A percentile compares a stretch with the other conserved stretches of the same genome.
Conservation (phyloP, 2,329 filamentous ascomycete species). For the Pseudogymnoascus sp. region DNA sequence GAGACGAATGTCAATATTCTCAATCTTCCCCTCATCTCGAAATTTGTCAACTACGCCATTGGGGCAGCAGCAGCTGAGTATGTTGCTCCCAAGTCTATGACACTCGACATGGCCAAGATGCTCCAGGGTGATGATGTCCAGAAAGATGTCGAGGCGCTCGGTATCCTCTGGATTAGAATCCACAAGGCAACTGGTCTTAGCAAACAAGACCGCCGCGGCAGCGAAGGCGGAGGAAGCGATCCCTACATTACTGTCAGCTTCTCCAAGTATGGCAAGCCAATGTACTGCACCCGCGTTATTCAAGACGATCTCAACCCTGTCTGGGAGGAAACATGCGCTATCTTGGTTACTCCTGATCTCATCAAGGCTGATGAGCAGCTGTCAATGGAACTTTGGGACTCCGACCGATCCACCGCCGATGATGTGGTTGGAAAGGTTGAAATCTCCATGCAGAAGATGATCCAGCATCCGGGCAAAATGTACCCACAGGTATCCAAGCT, state of each 20-base stretch:
- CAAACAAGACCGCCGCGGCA: slow-evolving; percentile 82
- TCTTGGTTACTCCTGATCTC: slow-evolving; percentile 80
- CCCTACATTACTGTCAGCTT: slow-evolving; percentile 93
- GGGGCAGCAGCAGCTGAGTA: slow-evolving; percentile 81
- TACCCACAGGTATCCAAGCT: slow-evolving; percentile 82
- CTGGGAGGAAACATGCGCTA: slow-evolving; percentile 79
- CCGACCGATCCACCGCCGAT: slow-evolving; percentile 82
- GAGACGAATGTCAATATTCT: slow-evolving; percentile 83
- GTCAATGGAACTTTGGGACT: slow-evolving; percentile 93
- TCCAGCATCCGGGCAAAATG: slow-evolving; percentile 89
- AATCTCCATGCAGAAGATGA: slow-evolving; percentile 87
- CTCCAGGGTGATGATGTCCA: slow-evolving; percentile 85
- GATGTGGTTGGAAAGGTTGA: slow-evolving; percentile 95
- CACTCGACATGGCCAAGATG: slow-evolving; percentile 82
- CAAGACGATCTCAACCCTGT: slow-evolving; percentile 89
- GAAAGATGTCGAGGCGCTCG: slow-evolving; percentile 79
- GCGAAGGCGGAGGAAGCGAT: slow-evolving; percentile 79
- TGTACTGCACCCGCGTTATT: slow-evolving; percentile 95
- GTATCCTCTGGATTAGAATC: slow-evolving; percentile 87
- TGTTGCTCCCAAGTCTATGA: slow-evolving; percentile 90
- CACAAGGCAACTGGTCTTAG: slow-evolving; percentile 80
- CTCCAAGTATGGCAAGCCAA: slow-evolving; percentile 94
- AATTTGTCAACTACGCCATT: slow-evolving; percentile 95
- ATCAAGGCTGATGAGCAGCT: slow-evolving; percentile 92
- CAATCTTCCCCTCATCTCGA: slow-evolving; percentile 85